Conservation (phyloP, 768 basidiomycete species). For the Leucogyrophana mollusca region DNA sequence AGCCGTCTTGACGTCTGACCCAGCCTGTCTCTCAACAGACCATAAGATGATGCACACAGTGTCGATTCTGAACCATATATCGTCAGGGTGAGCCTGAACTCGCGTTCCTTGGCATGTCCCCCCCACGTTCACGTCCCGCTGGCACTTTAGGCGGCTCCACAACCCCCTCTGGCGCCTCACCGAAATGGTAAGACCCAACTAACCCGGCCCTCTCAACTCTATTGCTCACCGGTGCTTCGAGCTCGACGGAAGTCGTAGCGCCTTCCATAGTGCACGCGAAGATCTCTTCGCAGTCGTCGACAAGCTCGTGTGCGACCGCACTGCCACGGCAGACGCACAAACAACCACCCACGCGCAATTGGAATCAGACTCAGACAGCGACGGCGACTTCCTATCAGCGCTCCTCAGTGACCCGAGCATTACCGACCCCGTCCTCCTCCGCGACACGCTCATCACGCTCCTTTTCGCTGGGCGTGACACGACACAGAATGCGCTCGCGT, state of each 20-base stretch:
- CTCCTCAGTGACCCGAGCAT: slow-evolving; percentile 2
- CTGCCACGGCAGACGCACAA: not conserved
- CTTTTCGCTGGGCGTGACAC: slow-evolving; percentile 16
- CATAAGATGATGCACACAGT: slow-evolving; percentile 8
- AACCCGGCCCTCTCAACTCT: not conserved
- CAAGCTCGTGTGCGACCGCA: not conserved
- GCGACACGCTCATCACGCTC: slow-evolving; percentile 12
- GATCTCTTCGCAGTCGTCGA: not conserved
- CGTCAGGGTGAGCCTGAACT: not conserved
- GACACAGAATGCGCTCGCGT: slow-evolving; percentile 9
- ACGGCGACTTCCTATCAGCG: not conserved
- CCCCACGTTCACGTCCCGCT: not conserved
- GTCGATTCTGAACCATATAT: slow-evolving; percentile 2
- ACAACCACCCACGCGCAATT: too few species aligned
- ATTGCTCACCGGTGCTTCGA: too few species aligned
- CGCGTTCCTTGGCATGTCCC: not conserved
- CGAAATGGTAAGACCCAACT: not conserved
- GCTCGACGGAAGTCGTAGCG: not conserved
- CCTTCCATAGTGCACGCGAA: not conserved
- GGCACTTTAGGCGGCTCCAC: not conserved
- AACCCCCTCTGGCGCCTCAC: not conserved
- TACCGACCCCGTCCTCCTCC: slow-evolving; percentile 2
- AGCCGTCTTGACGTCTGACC: not conserved
- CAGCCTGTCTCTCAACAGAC: slow-evolving; percentile 6
- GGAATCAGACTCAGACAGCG: not conserved